phyloP scores from a whole-genome alignment of 2,329 filamentous ascomycete genomes.

The Alternaria longipes region DNA sequence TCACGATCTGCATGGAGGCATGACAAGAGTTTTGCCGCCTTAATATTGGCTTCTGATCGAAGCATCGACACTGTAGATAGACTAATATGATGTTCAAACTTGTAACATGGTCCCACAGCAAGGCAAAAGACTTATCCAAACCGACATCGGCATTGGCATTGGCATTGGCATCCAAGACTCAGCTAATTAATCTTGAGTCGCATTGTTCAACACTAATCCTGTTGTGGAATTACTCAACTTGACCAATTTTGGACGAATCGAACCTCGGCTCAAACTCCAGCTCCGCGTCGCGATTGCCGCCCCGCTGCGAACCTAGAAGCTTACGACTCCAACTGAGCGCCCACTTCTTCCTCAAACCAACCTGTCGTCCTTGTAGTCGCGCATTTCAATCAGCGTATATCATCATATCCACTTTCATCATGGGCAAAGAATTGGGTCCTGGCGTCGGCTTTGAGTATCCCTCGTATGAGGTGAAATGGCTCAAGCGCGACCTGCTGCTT shows the following conservation, averaged over 20 bases:
- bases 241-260: slow-evolving; percentile 32
- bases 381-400: neutral
- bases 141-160: slow-evolving; percentile 8
- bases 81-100: slow-evolving; percentile 20
- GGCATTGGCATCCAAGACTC: neutral
- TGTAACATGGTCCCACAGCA: neutral
- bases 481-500: slow-evolving; percentile 86
- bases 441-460: slow-evolving; percentile 83
- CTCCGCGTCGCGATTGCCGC: slow-evolving; percentile 40
- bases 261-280: slow-evolving; percentile 44
- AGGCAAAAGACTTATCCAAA: neutral
- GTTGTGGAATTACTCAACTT: slow-evolving; percentile 17
- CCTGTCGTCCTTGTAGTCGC: neutral
- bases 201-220: slow-evolving; percentile 4
- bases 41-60: slow-evolving; percentile 22
- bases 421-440: slow-evolving; percentile 53
- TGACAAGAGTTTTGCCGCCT: slow-evolving; percentile 15
- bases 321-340: slow-evolving; percentile 13
- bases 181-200: neutral
- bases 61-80: slow-evolving; percentile 25
- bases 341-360: neutral
- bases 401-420: slow-evolving; percentile 20
- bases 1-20: slow-evolving; percentile 13
- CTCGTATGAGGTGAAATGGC: slow-evolving; percentile 78
- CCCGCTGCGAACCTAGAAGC: slow-evolving; percentile 33